Percentiles rank a stretch among this genome's conserved stretches.
Evolutionary conservation across 2,329 filamentous ascomycete genomes (phyloP).

Genomic region (Hysterium pulicare): DNA sequence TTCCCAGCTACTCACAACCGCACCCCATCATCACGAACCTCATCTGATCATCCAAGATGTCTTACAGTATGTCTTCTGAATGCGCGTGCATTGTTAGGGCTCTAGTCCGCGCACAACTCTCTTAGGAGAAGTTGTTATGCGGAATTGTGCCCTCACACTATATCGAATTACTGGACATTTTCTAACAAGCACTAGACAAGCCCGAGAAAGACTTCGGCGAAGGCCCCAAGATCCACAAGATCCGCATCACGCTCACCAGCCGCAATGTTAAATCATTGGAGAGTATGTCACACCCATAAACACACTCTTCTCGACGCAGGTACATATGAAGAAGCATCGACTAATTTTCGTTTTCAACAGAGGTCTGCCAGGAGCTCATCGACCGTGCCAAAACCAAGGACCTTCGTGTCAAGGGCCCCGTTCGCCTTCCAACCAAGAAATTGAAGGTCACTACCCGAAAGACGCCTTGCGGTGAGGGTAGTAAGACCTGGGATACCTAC

Average conservation of each 20-base stretch:
- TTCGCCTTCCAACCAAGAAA: conserved; percentile 95
- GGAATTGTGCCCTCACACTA: background rate
- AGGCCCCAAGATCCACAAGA: conserved; percentile 94
- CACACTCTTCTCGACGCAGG: background rate
- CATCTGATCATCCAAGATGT: conserved; percentile 28
- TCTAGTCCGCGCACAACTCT: no score
- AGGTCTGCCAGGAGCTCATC: conserved; percentile 92
- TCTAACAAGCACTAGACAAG: conserved; percentile 58
- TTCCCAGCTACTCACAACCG: no score
- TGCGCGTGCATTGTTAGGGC: background rate
- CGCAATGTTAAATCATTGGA: conserved; percentile 94
- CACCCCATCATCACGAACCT: conserved; percentile 7
- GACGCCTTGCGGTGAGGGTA: conserved; percentile 99
- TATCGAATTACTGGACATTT: background rate
- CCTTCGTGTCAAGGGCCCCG: conserved; percentile 95
- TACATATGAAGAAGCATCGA: background rate
- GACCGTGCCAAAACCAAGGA: conserved; percentile 99
- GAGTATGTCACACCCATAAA: conserved; percentile 52
- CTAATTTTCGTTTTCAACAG: conserved; percentile 13
- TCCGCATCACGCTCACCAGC: conserved; percentile 94
- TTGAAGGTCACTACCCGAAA: conserved; percentile 97
- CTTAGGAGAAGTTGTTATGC: background rate
- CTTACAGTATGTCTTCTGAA: conserved; percentile 27
- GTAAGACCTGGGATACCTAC: conserved; percentile 98
- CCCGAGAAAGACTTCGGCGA: conserved; percentile 88